Percentiles rank a stretch among this genome's conserved stretches.
phyloP scores from a whole-genome alignment of 1,284 basidiomycete genomes.

The Tilletia setariae region DNA sequence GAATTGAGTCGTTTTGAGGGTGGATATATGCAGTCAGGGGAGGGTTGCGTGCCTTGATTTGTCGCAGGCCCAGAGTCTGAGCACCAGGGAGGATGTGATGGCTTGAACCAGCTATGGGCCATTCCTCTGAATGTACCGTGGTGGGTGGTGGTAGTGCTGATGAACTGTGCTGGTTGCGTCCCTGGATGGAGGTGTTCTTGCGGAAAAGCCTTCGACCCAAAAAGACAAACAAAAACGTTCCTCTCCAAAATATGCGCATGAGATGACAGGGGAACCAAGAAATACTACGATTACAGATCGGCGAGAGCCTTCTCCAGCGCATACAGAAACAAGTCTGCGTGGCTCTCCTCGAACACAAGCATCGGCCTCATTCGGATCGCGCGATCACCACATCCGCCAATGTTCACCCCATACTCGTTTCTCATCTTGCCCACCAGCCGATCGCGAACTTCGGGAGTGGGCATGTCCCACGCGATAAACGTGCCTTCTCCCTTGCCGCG shows the following conservation, averaged over 20 bases:
- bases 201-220: not conserved
- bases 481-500: slow-evolving; percentile 60
- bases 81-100: not conserved
- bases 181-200: not conserved
- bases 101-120: not conserved
- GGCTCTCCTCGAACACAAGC: slow-evolving; percentile 59
- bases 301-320: slow-evolving; percentile 49
- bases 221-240: too few species aligned
- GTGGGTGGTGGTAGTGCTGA: not conserved
- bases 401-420: slow-evolving; percentile 55
- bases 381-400: slow-evolving; percentile 56
- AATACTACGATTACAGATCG: slow-evolving; percentile 26
- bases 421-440: slow-evolving; percentile 57
- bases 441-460: slow-evolving; percentile 55
- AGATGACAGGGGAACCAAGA: too few species aligned
- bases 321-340: slow-evolving; percentile 56
- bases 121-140: not conserved
- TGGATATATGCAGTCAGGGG: too few species aligned
- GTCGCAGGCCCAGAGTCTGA: not conserved
- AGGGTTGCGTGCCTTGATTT: not conserved
- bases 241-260: too few species aligned
- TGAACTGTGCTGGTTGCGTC: not conserved
- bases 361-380: slow-evolving; percentile 59
- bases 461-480: slow-evolving; percentile 60
- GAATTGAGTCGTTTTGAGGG: too few species aligned